Percentiles rank a stretch among this genome's conserved stretches.
These are phyloP conservation scores for Calophaca sinica DNA, from an alignment of 306 rosid species.

Conservation along the genomic window DNA sequence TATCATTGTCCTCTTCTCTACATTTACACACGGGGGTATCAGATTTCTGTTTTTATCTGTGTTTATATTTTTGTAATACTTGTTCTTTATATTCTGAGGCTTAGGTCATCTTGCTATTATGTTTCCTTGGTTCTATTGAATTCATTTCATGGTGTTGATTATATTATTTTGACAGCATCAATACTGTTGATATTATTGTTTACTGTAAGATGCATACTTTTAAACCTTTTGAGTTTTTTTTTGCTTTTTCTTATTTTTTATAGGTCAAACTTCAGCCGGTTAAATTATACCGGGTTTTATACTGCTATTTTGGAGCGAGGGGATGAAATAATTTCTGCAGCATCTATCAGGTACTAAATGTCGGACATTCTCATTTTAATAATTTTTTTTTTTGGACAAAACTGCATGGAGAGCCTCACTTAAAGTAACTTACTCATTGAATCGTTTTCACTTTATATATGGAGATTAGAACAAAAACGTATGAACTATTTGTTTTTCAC, in stretches of 20 bases:
- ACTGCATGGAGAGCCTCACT: constrained; percentile 18
- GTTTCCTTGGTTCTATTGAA: constrained; percentile 20
- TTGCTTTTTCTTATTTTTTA: constrained; percentile 25
- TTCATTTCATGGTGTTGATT: constrained; percentile 25
- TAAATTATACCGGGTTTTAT: constrained; percentile 87
- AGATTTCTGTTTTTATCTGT: neutral
- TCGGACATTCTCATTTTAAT: constrained; percentile 11
- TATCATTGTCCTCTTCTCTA: neutral
- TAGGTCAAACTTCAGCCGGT: constrained; percentile 93
- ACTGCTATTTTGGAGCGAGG: constrained; percentile 96
- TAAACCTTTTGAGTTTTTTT: constrained; percentile 26
- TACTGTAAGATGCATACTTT: constrained; percentile 31
- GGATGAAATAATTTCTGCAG: constrained; percentile 92
- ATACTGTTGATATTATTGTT: constrained; percentile 36
- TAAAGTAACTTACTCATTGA: neutral
- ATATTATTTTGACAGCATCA: constrained; percentile 10
- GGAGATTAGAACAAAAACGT: neutral
- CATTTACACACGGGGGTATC: neutral
- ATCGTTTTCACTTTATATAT: constrained; percentile 23
- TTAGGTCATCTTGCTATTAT: neutral
- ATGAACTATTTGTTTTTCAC: neutral
- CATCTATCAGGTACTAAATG: constrained; percentile 73
- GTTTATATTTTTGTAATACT: neutral
- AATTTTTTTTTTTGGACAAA: neutral
- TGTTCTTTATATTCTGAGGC: neutral